These are phyloP conservation scores for Diutina catenulata DNA, from an alignment of 1,139 yeast species.

Conservation along the genomic window DNA sequence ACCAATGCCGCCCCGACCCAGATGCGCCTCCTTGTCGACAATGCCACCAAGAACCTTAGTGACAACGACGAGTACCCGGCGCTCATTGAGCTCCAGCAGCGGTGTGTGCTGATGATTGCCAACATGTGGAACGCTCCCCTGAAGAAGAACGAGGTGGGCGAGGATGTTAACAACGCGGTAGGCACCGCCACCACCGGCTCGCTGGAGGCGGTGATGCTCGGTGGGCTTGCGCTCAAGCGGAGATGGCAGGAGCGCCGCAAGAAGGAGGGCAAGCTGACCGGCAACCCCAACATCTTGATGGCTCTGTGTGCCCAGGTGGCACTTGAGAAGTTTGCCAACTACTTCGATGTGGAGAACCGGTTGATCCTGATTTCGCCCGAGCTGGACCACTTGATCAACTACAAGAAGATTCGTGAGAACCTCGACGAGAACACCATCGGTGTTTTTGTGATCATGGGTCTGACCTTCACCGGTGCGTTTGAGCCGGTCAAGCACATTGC, in stretches of 20 bases:
- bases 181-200: slow-evolving; percentile 95
- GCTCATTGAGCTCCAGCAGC: slow-evolving; percentile 62
- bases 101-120: slow-evolving; percentile 73
- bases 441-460: slow-evolving; percentile 76
- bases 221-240: slow-evolving; percentile 86
- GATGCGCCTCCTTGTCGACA: slow-evolving; percentile 44
- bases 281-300: slow-evolving; percentile 79
- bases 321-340: slow-evolving; percentile 83
- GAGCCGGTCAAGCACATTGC: slow-evolving; percentile 61
- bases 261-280: slow-evolving; percentile 46
- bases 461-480: slow-evolving; percentile 89
- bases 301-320: slow-evolving; percentile 96
- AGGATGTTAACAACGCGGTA: slow-evolving; percentile 31
- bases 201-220: slow-evolving; percentile 87
- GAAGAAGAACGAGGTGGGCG: slow-evolving; percentile 13
- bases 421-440: slow-evolving; percentile 92
- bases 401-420: slow-evolving; percentile 42
- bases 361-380: slow-evolving; percentile 52
- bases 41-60: slow-evolving; percentile 77
- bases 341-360: slow-evolving; percentile 84
- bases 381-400: slow-evolving; percentile 56
- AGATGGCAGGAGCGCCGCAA: slow-evolving; percentile 65
- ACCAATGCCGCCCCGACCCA: slow-evolving; percentile 46
- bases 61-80: slow-evolving; percentile 93
- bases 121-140: slow-evolving; percentile 71